Evolutionary conservation across 1,139 yeast genomes (phyloP), one percentile per base, ranked within the genome.

Genomic region (Blastobotrys capitulatus): DNA sequence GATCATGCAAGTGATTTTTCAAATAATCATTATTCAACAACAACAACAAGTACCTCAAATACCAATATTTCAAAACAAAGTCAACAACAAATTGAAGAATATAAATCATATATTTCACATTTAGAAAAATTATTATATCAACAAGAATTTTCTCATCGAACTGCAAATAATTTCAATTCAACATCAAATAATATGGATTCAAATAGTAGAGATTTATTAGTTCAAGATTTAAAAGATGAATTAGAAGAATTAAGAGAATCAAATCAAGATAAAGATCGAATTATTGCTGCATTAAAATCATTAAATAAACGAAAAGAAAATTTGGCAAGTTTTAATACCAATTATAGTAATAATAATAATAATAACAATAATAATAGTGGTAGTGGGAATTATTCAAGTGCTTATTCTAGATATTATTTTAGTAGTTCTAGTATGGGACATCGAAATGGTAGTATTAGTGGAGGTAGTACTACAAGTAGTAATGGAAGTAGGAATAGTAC

Each of bases 201-300:
- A 5, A 22, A 22, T 22, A 47, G 19, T 20, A 39, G 56, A 34
- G 63, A 61, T 29, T 53, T 69, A 25, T 35, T 49, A 20, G 57
- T 83, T 52, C 74, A 73, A 52, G 89, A 82, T 38, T 83, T 84
- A 57, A 83, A 78, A 54, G 89, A 81, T 47, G 95, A 86, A 62
- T 79, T 88, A 10, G 63, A 71, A 45, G 87, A 82, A 50, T 70
- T 89, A 58, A 77, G 77, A 59, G 84, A 79, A 52, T 73, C 77
- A 46, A 66, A 86, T 47, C 75, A 77, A 48, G 78, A 79, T 57
- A 89, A 88, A 64, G 95, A 88, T 58, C 82, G 83, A 46, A 82
- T 89, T 54, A 86, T 89, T 50, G 78, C 78, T 54, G 89, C 94
- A 9, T 71, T 89, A 29, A 52, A 64, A 15, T 58, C 65, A 12